phyloP scores from a whole-genome alignment of 202 grass and related monocot species.

The Hordeum pubiflorum region DNA sequence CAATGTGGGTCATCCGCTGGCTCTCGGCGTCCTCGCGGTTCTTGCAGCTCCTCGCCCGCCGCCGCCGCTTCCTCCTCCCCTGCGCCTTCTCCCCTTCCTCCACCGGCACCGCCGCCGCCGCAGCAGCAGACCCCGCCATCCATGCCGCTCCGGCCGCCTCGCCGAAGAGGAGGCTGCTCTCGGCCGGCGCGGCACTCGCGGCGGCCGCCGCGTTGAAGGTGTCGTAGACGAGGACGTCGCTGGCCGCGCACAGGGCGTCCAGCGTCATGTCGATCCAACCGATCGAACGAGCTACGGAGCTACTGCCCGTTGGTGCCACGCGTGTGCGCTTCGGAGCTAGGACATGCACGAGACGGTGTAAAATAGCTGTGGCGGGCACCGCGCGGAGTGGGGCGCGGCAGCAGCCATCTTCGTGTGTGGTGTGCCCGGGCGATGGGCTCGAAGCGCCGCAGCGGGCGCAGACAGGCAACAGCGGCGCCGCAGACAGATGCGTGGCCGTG shows the following conservation, averaged over 20 bases:
- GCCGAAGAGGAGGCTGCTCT: conserved; percentile 15
- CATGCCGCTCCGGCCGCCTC: not conserved
- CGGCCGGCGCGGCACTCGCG: not conserved
- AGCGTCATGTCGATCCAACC: conserved; percentile 42
- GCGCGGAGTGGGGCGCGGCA: not conserved
- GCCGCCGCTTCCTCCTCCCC: conserved; percentile 58
- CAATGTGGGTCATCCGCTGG: conserved; percentile 83
- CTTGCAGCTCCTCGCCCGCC: conserved; percentile 41
- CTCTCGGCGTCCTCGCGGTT: conserved; percentile 61
- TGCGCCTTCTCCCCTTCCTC: not conserved
- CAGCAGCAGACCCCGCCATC: not conserved
- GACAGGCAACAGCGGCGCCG: conserved; percentile 5
- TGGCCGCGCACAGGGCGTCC: conserved; percentile 51
- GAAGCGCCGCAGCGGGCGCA: not conserved
- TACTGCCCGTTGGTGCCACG: not conserved
- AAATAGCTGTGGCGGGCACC: not conserved
- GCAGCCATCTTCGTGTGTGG: not conserved
- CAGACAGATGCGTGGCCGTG: not conserved
- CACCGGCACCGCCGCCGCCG: not conserved
- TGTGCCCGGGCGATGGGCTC: conserved; percentile 20
- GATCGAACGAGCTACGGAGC: not conserved
- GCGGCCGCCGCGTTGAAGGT: conserved; percentile 63
- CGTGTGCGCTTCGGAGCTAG: conserved; percentile 16
- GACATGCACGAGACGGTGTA: conserved; percentile 22
- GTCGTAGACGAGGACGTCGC: conserved; percentile 72